Evolutionary conservation across 1,139 yeast species (phyloP).

Genomic region (Sugiyamaella castrensis): DNA sequence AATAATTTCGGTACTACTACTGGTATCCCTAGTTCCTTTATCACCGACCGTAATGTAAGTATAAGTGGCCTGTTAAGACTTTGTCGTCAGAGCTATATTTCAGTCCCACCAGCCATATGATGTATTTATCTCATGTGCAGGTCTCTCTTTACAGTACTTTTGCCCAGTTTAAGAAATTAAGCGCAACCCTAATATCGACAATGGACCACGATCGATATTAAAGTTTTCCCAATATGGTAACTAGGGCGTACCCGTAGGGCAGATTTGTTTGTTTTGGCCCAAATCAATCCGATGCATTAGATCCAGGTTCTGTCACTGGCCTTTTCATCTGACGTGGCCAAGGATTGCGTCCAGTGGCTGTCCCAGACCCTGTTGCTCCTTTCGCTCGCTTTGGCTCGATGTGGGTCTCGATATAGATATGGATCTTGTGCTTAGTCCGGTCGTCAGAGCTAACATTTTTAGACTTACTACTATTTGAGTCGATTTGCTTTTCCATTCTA

Average conservation of each 20-base stretch:
- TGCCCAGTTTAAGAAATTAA: too few species aligned
- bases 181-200: too few species aligned
- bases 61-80: not conserved
- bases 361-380: not conserved
- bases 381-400: not conserved
- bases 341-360: not conserved
- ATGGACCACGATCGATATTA: too few species aligned
- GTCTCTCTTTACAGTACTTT: too few species aligned
- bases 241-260: not conserved
- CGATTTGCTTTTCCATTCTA: slow-evolving; percentile 68
- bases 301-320: not conserved
- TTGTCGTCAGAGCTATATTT: too few species aligned
- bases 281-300: not conserved
- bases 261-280: slow-evolving; percentile 4
- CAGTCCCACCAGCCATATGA: too few species aligned
- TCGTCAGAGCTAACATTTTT: too few species aligned
- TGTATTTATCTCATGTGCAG: too few species aligned
- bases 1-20: slow-evolving; percentile 49
- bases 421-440: too few species aligned
- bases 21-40: slow-evolving; percentile 51
- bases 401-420: not conserved
- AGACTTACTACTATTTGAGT: slow-evolving; percentile 56
- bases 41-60: slow-evolving; percentile 40
- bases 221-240: too few species aligned
- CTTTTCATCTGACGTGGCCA: not conserved